These are phyloP conservation scores for Paxillus rubicundulus DNA, from an alignment of 768 basidiomycete species.

Conservation along the genomic window DNA sequence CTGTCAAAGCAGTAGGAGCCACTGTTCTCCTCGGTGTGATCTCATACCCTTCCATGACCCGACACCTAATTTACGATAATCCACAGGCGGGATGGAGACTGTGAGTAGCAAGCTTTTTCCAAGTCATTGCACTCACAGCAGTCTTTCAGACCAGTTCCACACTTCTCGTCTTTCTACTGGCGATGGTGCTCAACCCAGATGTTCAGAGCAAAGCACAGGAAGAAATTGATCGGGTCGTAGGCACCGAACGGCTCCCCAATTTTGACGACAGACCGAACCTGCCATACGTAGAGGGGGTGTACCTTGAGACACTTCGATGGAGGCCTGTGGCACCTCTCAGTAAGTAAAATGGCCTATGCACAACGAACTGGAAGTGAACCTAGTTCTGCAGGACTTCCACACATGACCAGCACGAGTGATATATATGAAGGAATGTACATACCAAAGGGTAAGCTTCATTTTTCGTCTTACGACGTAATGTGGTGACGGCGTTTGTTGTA, in stretches of 20 bases:
- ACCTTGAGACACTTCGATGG: slow-evolving; percentile 34
- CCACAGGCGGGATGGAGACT: slow-evolving; percentile 27
- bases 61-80: neutral
- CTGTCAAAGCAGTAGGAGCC: slow-evolving; percentile 23
- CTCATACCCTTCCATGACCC: neutral
- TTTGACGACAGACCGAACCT: slow-evolving; percentile 26
- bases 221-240: slow-evolving; percentile 33
- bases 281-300: slow-evolving; percentile 32
- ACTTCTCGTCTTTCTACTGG: slow-evolving; percentile 29
- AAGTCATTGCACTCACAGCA: neutral
- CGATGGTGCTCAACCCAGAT: slow-evolving; percentile 34
- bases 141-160: slow-evolving; percentile 11
- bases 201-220: slow-evolving; percentile 29
- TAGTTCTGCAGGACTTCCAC: slow-evolving; percentile 19
- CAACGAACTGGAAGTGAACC: neutral
- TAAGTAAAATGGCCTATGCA: slow-evolving; percentile 8
- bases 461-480: neutral
- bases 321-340: slow-evolving; percentile 27
- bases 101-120: slow-evolving; percentile 9
- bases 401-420: slow-evolving; percentile 22
- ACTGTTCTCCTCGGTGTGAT: slow-evolving; percentile 23
- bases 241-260: slow-evolving; percentile 27
- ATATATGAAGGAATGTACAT: slow-evolving; percentile 30
- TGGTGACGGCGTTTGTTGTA: neutral
- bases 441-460: slow-evolving; percentile 22